phyloP scores from a whole-genome alignment of 331 rosid genomes.

The Rosa hybrid region DNA sequence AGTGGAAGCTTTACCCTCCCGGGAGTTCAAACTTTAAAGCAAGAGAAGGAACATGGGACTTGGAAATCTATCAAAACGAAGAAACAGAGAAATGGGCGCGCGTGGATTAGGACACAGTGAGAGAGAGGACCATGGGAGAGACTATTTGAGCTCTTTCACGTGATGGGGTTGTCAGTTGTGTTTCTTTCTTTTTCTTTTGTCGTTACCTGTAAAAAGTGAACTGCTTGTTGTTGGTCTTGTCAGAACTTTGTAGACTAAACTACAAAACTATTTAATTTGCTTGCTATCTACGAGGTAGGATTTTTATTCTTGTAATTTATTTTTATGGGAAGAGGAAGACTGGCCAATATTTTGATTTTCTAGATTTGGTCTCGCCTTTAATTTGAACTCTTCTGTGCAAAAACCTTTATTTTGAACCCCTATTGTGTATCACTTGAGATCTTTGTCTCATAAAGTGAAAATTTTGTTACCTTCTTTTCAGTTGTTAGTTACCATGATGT shows the following conservation, averaged over 20 bases:
- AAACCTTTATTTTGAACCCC: neutral
- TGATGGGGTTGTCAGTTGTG: slow-evolving; percentile 51
- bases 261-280: neutral
- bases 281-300: neutral
- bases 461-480: too few species aligned
- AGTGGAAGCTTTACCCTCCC: slow-evolving; percentile 10
- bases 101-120: slow-evolving; percentile 43
- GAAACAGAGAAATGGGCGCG: slow-evolving; percentile 48
- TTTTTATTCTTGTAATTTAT: neutral
- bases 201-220: slow-evolving; percentile 11
- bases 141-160: slow-evolving; percentile 38
- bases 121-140: slow-evolving; percentile 19
- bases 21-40: slow-evolving; percentile 1
- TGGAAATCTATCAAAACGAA: neutral
- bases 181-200: neutral
- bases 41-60: neutral
- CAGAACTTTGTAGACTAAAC: slow-evolving; percentile 35
- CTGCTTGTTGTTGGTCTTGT: slow-evolving; percentile 21
- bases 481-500: too few species aligned
- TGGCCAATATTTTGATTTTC: too few species aligned
- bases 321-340: neutral
- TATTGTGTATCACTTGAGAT: neutral
- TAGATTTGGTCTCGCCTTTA: neutral
- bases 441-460: neutral
- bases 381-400: slow-evolving; percentile 1